These are phyloP conservation scores for Agarophyton chilense DNA, from an alignment of 23 red algal species.

Conservation along the genomic window DNA sequence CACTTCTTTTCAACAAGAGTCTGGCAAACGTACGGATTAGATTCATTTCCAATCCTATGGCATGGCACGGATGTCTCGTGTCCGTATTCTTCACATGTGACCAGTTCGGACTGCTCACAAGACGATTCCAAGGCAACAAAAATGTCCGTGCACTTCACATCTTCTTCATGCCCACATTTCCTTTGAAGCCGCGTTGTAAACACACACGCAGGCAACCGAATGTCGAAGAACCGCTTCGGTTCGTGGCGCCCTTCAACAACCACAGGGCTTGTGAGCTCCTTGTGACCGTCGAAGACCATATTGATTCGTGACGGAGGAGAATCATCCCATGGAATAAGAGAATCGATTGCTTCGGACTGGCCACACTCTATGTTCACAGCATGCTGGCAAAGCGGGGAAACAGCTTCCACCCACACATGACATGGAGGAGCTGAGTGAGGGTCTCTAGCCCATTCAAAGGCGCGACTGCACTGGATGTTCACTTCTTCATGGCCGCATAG, in stretches of 20 bases:
- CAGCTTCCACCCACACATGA: background rate
- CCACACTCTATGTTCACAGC: slow-evolving; percentile 22
- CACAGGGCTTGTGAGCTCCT: slow-evolving; percentile 14
- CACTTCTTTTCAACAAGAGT: slow-evolving; percentile 40
- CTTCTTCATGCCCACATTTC: slow-evolving; percentile 55
- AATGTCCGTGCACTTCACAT: slow-evolving; percentile 23
- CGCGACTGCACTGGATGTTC: slow-evolving; percentile 31
- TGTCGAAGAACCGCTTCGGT: background rate
- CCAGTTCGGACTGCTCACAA: slow-evolving; percentile 1
- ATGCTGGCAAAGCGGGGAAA: slow-evolving; percentile 58
- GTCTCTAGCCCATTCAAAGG: slow-evolving; percentile 43
- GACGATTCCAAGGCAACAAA: slow-evolving; percentile 22
- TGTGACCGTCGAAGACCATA: background rate
- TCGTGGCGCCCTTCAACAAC: slow-evolving; percentile 1
- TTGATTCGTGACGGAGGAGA: slow-evolving; percentile 22
- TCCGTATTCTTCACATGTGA: slow-evolving; percentile 26
- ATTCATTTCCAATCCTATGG: slow-evolving; percentile 11
- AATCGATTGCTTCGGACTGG: background rate
- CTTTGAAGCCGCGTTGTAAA: slow-evolving; percentile 7
- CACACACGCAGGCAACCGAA: background rate
- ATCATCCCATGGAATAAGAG: slow-evolving; percentile 2
- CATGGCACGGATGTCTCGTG: background rate
- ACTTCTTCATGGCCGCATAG: slow-evolving; percentile 47
- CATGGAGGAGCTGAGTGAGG: slow-evolving; percentile 26
- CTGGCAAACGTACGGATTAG: background rate